Conservation (phyloP, 2,329 filamentous ascomycete genomes). For the Venturia oleaginea region DNA sequence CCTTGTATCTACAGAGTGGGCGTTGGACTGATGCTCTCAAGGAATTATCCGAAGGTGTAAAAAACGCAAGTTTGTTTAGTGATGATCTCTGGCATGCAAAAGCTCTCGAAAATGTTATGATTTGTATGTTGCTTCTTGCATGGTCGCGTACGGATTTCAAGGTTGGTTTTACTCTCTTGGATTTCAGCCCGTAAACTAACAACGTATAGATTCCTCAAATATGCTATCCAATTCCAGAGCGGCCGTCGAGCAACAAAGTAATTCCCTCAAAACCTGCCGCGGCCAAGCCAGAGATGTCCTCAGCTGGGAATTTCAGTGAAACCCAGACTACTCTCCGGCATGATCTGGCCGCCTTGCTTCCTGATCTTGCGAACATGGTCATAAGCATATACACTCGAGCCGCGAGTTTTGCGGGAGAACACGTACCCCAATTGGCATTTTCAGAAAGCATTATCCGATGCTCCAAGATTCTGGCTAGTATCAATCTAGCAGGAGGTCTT, state of each 20-base stretch:
- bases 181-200: neutral
- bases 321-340: constrained; percentile 25
- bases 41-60: constrained; percentile 72
- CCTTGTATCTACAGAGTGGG: constrained; percentile 79
- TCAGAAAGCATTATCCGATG: constrained; percentile 68
- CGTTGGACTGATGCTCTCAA: constrained; percentile 82
- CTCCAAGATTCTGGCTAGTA: constrained; percentile 57
- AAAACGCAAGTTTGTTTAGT: constrained; percentile 65
- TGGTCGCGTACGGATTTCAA: constrained; percentile 80
- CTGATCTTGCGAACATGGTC: constrained; percentile 67
- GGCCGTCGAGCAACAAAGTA: constrained; percentile 30
- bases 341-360: constrained; percentile 50
- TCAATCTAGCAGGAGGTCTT: constrained; percentile 57
- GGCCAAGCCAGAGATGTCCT: neutral
- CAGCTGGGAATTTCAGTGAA: constrained; percentile 16
- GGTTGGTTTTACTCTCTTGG: constrained; percentile 31
- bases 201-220: constrained; percentile 40
- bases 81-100: constrained; percentile 98
- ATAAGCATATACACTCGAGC: constrained; percentile 63
- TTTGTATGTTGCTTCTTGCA: constrained; percentile 73
- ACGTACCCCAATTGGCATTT: constrained; percentile 59
- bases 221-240: constrained; percentile 43
- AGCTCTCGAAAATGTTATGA: constrained; percentile 76
- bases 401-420: constrained; percentile 53
- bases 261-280: constrained; percentile 1